Percentiles rank a stretch among this genome's conserved stretches.
These are phyloP conservation scores for Scheffersomyces coipomensis DNA, from an alignment of 805 yeast genomes.

Conservation along the genomic window DNA sequence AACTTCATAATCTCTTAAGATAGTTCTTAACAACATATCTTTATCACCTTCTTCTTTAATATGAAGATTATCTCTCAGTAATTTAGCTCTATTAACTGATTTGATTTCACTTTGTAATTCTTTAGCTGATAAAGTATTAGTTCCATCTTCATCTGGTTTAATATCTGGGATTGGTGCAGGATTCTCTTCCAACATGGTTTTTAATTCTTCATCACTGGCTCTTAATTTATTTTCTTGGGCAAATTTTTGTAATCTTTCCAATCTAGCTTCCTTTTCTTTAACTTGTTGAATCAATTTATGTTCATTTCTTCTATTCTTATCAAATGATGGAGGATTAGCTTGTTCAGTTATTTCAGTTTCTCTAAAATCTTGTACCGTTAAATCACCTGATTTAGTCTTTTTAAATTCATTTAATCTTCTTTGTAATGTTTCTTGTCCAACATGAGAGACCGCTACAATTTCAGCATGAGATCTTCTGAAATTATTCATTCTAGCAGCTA, in stretches of 20 bases:
- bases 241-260: slow-evolving; percentile 11
- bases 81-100: slow-evolving; percentile 10
- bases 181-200: slow-evolving; percentile 5
- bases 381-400: slow-evolving; percentile 66
- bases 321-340: slow-evolving; percentile 83
- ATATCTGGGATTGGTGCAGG: neutral
- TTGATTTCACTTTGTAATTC: slow-evolving; percentile 7
- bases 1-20: slow-evolving; percentile 30
- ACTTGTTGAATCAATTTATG: slow-evolving; percentile 34
- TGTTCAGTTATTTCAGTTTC: slow-evolving; percentile 38
- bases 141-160: slow-evolving; percentile 6
- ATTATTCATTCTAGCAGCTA: slow-evolving; percentile 97
- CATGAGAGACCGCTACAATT: slow-evolving; percentile 91
- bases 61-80: neutral
- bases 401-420: slow-evolving; percentile 86
- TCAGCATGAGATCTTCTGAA: slow-evolving; percentile 89
- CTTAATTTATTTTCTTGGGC: neutral
- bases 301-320: slow-evolving; percentile 57
- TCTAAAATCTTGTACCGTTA: slow-evolving; percentile 76
- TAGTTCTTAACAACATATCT: slow-evolving; percentile 22
- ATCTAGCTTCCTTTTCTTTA: slow-evolving; percentile 15
- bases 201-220: slow-evolving; percentile 7
- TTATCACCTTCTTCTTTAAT: slow-evolving; percentile 4
- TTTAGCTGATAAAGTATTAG: slow-evolving; percentile 4
- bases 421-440: slow-evolving; percentile 92